Evolutionary conservation across 345 rosid species (phyloP).

Genomic region (Eucalyptus pauciflora): DNA sequence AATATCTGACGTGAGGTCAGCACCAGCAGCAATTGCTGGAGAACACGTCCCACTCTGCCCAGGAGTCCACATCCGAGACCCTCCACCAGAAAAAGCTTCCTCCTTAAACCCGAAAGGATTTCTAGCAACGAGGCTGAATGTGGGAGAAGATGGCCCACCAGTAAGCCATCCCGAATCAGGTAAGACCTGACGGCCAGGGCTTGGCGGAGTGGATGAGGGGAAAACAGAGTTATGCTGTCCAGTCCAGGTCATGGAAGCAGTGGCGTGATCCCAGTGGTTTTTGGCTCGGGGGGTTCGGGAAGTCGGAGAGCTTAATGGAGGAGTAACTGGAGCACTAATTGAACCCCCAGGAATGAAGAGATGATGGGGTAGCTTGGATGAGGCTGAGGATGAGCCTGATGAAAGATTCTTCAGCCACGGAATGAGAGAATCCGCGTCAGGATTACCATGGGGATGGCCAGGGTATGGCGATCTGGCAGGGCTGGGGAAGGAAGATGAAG

Average conservation of each 20-base stretch:
- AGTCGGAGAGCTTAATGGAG: constrained; percentile 77
- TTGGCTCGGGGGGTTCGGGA: constrained; percentile 44
- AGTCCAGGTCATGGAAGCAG: constrained; percentile 34
- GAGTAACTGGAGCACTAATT: constrained; percentile 96
- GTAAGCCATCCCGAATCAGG: constrained; percentile 87
- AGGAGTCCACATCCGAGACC: constrained; percentile 96
- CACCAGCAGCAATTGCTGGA: constrained; percentile 69
- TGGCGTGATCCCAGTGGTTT: constrained; percentile 51
- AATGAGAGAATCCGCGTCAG: constrained; percentile 79
- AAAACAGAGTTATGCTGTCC: constrained; percentile 41
- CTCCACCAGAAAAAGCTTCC: constrained; percentile 40
- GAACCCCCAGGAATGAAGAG: constrained; percentile 65
- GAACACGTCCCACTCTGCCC: constrained; percentile 98
- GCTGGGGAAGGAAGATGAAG: constrained; percentile 43
- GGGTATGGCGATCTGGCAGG: constrained; percentile 39
- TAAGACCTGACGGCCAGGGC: constrained; percentile 67
- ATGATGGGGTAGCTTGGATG: constrained; percentile 45
- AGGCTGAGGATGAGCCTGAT: constrained; percentile 49
- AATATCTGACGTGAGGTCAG: constrained; percentile 68
- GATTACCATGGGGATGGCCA: constrained; percentile 26
- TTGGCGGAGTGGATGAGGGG: constrained; percentile 91
- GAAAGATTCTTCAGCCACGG: constrained; percentile 97
- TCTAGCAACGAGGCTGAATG: constrained; percentile 76
- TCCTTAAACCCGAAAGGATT: constrained; percentile 56
- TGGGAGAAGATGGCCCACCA: constrained; percentile 82